Evolutionary conservation across 2,329 filamentous ascomycete genomes (phyloP).

Genomic region (Fusarium mundagurra): DNA sequence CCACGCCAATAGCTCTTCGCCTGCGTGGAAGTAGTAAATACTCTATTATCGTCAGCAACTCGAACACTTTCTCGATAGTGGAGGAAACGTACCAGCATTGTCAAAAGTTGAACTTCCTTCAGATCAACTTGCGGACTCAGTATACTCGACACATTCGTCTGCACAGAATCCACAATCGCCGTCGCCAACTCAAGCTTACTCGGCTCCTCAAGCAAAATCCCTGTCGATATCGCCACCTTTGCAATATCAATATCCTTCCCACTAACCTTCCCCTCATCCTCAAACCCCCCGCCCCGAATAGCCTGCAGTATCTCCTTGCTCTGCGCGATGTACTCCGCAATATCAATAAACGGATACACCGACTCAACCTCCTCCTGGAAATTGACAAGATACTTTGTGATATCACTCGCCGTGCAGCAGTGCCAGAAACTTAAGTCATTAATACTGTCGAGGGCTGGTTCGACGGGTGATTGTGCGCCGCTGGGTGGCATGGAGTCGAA

Average conservation of each 20-base stretch:
- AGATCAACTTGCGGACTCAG: constrained; percentile 45
- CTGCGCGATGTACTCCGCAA: constrained; percentile 38
- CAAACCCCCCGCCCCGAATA: constrained; percentile 3
- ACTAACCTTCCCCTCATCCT: neutral
- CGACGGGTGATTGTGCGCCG: constrained; percentile 33
- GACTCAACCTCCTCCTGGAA: constrained; percentile 54
- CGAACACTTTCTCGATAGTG: neutral
- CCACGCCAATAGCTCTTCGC: constrained; percentile 61
- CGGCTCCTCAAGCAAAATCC: constrained; percentile 46
- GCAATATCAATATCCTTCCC: constrained; percentile 47
- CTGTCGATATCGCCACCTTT: constrained; percentile 48
- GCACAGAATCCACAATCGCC: constrained; percentile 45
- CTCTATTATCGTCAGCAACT: constrained; percentile 34
- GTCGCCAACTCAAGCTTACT: constrained; percentile 44
- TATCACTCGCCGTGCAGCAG: constrained; percentile 38
- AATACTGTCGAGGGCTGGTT: constrained; percentile 1
- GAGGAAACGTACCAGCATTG: constrained; percentile 41
- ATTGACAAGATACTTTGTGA: constrained; percentile 47
- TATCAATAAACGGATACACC: constrained; percentile 49
- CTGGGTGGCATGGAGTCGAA: constrained; percentile 43
- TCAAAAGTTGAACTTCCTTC: constrained; percentile 47
- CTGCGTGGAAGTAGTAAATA: constrained; percentile 56
- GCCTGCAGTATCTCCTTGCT: constrained; percentile 42
- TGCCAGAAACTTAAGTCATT: constrained; percentile 40
- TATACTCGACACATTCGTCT: constrained; percentile 43